These are phyloP conservation scores for Hordeum pubiflorum DNA, from an alignment of 202 grass and related monocot genomes.

Conservation along the genomic window DNA sequence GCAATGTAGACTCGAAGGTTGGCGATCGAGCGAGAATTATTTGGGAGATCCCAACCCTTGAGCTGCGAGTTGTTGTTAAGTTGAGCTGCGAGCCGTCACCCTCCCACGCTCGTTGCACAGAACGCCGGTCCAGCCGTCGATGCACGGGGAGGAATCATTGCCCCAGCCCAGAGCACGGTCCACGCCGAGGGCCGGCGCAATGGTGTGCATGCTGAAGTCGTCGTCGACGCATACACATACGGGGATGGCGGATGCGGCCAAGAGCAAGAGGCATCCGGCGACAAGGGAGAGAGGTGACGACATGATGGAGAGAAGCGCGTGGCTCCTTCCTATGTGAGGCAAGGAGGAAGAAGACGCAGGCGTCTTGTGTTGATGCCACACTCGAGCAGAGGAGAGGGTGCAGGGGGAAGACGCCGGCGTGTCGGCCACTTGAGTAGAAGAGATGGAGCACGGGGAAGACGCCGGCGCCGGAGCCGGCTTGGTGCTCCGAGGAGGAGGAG, in stretches of 20 bases:
- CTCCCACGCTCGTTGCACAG: not conserved
- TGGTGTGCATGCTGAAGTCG: not conserved
- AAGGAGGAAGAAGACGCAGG: no score
- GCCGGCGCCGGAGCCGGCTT: no score
- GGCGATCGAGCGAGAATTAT: not conserved
- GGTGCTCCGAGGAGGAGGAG: no score
- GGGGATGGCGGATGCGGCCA: not conserved
- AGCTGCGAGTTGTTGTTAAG: not conserved
- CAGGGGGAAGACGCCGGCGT: no score
- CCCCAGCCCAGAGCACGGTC: not conserved
- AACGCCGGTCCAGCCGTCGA: not conserved
- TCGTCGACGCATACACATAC: not conserved
- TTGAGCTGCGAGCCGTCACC: not conserved
- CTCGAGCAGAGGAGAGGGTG: no score
- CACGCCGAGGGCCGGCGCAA: not conserved
- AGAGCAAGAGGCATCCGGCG: not conserved
- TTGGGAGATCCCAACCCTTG: not conserved
- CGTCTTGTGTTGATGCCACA: no score
- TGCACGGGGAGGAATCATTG: not conserved
- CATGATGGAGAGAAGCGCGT: no score
- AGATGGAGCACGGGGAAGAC: no score
- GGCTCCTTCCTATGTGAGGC: no score
- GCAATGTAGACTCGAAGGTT: not conserved
- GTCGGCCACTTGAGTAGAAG: no score
- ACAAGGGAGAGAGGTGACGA: no score